Conservation (phyloP, 1,139 yeast genomes). For the Magnusiomyces paraingens region DNA sequence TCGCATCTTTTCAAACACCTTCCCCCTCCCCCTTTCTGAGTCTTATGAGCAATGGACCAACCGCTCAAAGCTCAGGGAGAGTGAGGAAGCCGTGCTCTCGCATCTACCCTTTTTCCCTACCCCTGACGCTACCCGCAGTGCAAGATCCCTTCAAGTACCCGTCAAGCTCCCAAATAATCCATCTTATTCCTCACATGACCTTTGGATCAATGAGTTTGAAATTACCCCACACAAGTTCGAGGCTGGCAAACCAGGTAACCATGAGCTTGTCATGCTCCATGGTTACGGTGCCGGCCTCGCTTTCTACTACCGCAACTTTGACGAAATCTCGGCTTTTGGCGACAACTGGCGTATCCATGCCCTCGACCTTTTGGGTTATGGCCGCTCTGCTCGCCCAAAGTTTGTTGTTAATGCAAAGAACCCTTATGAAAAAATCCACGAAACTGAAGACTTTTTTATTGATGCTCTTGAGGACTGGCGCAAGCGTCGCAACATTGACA, state of each 20-base stretch:
- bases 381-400: constrained; percentile 63
- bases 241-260: background rate
- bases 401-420: constrained; percentile 32
- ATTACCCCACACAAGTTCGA: constrained; percentile 19
- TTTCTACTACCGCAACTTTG: constrained; percentile 74
- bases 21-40: constrained; percentile 33
- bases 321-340: constrained; percentile 33
- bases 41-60: constrained; percentile 42
- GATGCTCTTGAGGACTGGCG: constrained; percentile 89
- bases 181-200: constrained; percentile 30
- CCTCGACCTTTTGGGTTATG: constrained; percentile 80
- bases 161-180: constrained; percentile 26
- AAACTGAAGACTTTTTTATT: constrained; percentile 68
- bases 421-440: constrained; percentile 27
- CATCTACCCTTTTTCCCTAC: constrained; percentile 56
- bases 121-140: constrained; percentile 41
- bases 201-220: constrained; percentile 54
- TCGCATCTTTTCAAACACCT: constrained; percentile 26
- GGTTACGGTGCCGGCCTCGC: constrained; percentile 92
- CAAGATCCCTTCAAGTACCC: constrained; percentile 45
- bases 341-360: constrained; percentile 54
- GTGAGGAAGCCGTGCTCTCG: constrained; percentile 41
- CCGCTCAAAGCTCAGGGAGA: constrained; percentile 33
- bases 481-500: constrained; percentile 39
- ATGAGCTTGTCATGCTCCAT: constrained; percentile 56